A percentile compares a stretch with the other conserved stretches of the same genome.
phyloP scores from a whole-genome alignment of 257 asterid species.

The Echium plantagineum region DNA sequence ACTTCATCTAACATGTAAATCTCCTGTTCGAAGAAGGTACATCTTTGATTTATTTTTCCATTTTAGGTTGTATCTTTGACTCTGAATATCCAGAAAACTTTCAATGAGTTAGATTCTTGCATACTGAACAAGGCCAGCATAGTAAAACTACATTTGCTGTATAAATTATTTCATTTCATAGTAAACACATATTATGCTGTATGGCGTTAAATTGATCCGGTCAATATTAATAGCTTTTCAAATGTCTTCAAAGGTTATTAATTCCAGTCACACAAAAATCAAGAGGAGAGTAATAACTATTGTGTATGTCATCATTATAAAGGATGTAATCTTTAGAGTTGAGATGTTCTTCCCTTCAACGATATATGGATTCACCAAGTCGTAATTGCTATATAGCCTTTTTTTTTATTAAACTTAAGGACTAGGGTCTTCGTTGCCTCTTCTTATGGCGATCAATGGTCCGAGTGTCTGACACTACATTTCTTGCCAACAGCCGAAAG shows the following conservation, averaged over 20 bases:
- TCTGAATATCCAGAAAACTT: too few species aligned
- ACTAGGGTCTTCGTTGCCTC: conserved; percentile 4
- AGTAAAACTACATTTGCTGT: too few species aligned
- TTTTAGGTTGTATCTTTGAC: neutral
- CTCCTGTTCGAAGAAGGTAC: conserved; percentile 40
- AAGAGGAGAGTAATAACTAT: too few species aligned
- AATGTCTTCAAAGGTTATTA: too few species aligned
- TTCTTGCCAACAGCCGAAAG: conserved; percentile 16
- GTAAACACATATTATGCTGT: neutral
- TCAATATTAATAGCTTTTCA: neutral
- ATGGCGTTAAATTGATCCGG: neutral
- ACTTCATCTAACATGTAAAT: conserved; percentile 13
- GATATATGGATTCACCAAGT: neutral
- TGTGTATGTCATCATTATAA: neutral
- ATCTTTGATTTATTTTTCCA: conserved; percentile 4
- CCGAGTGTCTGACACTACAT: conserved; percentile 31
- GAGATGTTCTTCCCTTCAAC: neutral
- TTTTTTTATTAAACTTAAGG: neutral
- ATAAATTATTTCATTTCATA: too few species aligned
- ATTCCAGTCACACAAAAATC: too few species aligned
- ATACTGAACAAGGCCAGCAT: too few species aligned
- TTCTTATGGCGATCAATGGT: conserved; percentile 7
- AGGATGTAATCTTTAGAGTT: neutral
- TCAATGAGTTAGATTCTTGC: too few species aligned
- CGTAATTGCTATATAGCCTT: neutral